Conservation (phyloP, 208 protist genomes). For the Trypanosoma boissoni region DNA sequence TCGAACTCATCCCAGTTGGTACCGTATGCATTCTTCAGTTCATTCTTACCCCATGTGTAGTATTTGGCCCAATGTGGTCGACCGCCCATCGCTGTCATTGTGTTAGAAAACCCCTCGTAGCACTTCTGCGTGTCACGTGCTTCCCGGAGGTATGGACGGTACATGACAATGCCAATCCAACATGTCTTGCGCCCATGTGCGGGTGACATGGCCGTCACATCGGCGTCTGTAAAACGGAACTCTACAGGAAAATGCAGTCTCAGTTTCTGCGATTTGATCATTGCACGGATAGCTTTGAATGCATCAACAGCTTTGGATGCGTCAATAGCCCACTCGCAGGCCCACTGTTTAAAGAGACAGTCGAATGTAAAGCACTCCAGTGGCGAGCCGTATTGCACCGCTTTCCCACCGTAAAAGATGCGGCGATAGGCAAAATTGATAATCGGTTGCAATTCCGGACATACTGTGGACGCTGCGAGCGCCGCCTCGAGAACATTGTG, state of each 20-base stretch:
- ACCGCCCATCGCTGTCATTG: conserved; percentile 64
- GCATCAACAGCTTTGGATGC: conserved; percentile 37
- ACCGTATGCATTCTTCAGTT: conserved; percentile 47
- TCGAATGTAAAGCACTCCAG: conserved; percentile 77
- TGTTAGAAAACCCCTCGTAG: conserved; percentile 55
- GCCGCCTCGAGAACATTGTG: conserved; percentile 54
- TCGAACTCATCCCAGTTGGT: conserved; percentile 60
- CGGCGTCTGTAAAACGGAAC: conserved; percentile 63
- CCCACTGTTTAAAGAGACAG: conserved; percentile 79
- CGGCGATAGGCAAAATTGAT: conserved; percentile 53
- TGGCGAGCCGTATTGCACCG: conserved; percentile 49
- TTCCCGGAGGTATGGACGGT: conserved; percentile 45
- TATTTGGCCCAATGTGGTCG: conserved; percentile 85
- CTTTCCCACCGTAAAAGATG: conserved; percentile 36
- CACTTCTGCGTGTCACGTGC: conserved; percentile 56
- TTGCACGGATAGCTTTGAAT: conserved; percentile 40
- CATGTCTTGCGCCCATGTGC: conserved; percentile 55
- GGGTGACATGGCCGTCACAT: conserved; percentile 59
- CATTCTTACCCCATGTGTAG: conserved; percentile 46
- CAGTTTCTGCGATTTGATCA: conserved; percentile 51
- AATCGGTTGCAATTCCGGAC: conserved; percentile 48
- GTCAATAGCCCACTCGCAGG: conserved; percentile 77
- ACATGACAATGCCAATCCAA: conserved; percentile 89
- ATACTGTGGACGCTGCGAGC: conserved; percentile 37
- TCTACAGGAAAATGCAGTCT: conserved; percentile 84